A percentile compares a stretch with the other conserved stretches of the same genome.
Evolutionary conservation across 1,139 yeast genomes (phyloP).

Genomic region (Taphrina communis): DNA sequence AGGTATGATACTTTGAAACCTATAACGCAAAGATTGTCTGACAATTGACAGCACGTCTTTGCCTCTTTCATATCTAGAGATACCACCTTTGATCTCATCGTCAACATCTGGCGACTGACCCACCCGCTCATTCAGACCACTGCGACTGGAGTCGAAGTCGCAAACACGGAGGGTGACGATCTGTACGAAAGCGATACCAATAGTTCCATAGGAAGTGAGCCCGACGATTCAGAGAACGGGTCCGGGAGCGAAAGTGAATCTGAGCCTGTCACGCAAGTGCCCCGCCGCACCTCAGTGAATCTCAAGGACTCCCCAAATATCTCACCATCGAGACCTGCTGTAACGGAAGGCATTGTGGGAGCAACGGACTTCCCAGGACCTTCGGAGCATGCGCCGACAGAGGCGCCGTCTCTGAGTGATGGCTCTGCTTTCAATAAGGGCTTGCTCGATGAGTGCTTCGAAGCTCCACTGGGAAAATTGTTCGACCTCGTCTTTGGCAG

Average conservation of each 20-base stretch:
- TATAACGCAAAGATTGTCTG: background rate
- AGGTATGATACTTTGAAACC: background rate
- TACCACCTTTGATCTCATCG: conserved; percentile 70
- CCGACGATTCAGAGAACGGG: background rate
- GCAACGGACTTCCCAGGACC: conserved; percentile 57
- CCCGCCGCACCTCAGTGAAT: background rate
- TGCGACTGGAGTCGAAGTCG: conserved; percentile 56
- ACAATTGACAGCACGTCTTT: conserved; percentile 63
- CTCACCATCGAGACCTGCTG: conserved; percentile 7
- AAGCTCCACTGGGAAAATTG: conserved; percentile 83
- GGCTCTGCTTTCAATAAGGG: conserved; percentile 62
- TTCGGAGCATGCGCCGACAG: conserved; percentile 62
- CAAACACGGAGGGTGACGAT: conserved; percentile 47
- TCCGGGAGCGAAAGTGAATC: background rate
- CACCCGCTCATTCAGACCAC: conserved; percentile 52
- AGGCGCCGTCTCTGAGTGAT: conserved; percentile 59
- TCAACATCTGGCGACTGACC: conserved; percentile 51
- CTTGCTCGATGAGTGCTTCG: conserved; percentile 64
- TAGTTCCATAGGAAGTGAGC: conserved; percentile 2
- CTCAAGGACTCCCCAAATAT: conserved; percentile 13
- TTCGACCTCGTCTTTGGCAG: conserved; percentile 74
- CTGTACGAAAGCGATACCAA: conserved; percentile 43
- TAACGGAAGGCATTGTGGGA: background rate
- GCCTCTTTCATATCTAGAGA: conserved; percentile 89
- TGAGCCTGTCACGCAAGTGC: background rate